Evolutionary conservation across 805 yeast species (phyloP), one percentile per base, ranked within the genome.

Genomic region (Hanseniaspora mollemarum): DNA sequence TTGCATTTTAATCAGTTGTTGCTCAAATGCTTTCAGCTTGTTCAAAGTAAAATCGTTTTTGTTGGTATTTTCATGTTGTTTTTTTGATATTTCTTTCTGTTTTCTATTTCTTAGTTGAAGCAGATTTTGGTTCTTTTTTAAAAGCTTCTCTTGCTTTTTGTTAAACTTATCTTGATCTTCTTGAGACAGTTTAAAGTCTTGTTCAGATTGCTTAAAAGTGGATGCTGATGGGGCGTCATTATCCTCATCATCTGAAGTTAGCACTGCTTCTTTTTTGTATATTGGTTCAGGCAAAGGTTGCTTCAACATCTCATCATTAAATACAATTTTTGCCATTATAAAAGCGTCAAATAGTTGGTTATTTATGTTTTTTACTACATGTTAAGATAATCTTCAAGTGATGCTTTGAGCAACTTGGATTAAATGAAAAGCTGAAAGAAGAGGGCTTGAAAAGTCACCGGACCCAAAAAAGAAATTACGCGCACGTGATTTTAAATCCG

Each of bases 191-290:
- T 39, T 16, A 28, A 15, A 46, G 1, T n/a, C 36, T 5, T 46
- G 26, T 18, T 39, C 37, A 24, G 66, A 67, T 29, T 60, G 36
- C 38, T 64, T 54, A 43, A 65, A 46, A 9, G 63, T 62, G 44
- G 71, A 77, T 55, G 74, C 78, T 52, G 73, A 77, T 48, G 80
- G 79, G 0, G 78, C 77, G 51, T 67, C 73, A 53, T 67, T 71
- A 43, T 59, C 66, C 46, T 35, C 54, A 37, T 31, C 46, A 2
- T 53, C 54, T n/a, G 21, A 46, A 12, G 37, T 54, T n/a, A n/a
- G n/a, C 18, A 24, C 44, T 38, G 52, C 55, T 18, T 49, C 56
- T 33, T 54, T 54, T 15, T 48, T 46, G 41, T 25, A 32, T 15
- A 32, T 46, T 13, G 49, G 39, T 22, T 50, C 39, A n/a, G 33